These are phyloP conservation scores for Henckelia pumila DNA, from an alignment of 257 asterid genomes.

Conservation along the genomic window DNA sequence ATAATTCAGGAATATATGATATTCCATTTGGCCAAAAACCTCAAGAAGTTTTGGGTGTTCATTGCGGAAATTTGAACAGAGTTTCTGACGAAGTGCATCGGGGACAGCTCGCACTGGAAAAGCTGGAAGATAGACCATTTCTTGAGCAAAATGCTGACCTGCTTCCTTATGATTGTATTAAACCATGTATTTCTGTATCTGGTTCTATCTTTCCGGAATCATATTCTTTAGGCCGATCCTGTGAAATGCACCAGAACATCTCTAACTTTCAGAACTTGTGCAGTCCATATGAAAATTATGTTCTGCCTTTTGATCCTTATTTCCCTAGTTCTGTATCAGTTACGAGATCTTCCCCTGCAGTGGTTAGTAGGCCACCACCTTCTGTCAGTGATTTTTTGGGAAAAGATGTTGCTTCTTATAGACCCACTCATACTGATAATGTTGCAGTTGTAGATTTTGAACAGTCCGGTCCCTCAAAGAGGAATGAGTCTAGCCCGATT, in stretches of 20 bases:
- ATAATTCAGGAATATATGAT: conserved; percentile 39
- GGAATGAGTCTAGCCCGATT: conserved; percentile 33
- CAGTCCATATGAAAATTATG: conserved; percentile 37
- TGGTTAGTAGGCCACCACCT: conserved; percentile 75
- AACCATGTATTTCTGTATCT: conserved; percentile 18
- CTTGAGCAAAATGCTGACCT: conserved; percentile 39
- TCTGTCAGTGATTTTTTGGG: conserved; percentile 25
- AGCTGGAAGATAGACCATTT: conserved; percentile 36
- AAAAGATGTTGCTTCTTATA: conserved; percentile 31
- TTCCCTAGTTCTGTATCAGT: conserved; percentile 38
- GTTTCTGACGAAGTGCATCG: conserved; percentile 33
- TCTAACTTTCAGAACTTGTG: conserved; percentile 30
- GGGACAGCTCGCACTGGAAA: conserved; percentile 31
- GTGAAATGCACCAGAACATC: conserved; percentile 31
- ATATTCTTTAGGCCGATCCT: conserved; percentile 28
- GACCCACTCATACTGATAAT: conserved; percentile 30
- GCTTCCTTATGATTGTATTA: conserved; percentile 1
- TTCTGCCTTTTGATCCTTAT: conserved; percentile 33
- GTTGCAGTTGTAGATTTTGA: conserved; percentile 36
- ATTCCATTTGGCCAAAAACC: conserved; percentile 32
- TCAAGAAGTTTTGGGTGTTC: conserved; percentile 25
- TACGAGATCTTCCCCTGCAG: conserved; percentile 52
- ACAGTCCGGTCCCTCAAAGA: conserved; percentile 29
- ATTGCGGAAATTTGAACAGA: conserved; percentile 40
- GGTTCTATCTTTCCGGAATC: conserved; percentile 36